phyloP scores from a whole-genome alignment of 345 rosid genomes.

The Isatis tinctoria region DNA sequence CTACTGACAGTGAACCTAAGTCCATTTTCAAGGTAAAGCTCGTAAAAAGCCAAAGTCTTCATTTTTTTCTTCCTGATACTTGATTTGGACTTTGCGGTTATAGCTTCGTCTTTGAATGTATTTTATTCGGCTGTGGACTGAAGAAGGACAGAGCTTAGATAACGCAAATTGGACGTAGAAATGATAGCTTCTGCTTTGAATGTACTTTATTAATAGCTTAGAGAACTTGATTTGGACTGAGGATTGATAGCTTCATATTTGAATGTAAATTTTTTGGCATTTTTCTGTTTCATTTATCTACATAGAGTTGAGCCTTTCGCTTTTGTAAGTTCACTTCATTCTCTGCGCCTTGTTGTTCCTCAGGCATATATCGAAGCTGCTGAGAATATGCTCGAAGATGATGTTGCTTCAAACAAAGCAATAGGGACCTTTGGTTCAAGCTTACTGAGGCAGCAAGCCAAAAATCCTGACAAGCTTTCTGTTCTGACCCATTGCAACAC shows the following conservation, averaged over 20 bases:
- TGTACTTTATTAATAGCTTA: background rate
- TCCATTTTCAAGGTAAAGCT: slow-evolving; percentile 53
- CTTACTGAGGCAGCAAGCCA: slow-evolving; percentile 45
- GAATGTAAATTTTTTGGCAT: background rate
- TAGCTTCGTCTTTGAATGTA: too few species aligned
- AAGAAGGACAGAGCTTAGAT: background rate
- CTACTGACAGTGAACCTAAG: slow-evolving; percentile 35
- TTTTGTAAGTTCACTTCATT: slow-evolving; percentile 7
- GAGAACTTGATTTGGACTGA: background rate
- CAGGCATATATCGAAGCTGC: slow-evolving; percentile 79
- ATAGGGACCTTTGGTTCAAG: slow-evolving; percentile 74
- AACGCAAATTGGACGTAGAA: background rate
- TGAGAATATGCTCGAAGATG: slow-evolving; percentile 80
- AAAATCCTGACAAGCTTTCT: slow-evolving; percentile 44
- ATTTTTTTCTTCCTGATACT: background rate
- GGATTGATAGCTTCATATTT: background rate
- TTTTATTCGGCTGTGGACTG: background rate
- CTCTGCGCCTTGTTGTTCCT: slow-evolving; percentile 1
- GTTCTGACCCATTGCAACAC: slow-evolving; percentile 97
- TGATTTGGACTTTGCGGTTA: background rate
- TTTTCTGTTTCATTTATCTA: background rate
- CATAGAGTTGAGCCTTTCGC: background rate
- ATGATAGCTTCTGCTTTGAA: background rate
- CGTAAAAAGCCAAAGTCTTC: too few species aligned
- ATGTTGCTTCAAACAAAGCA: slow-evolving; percentile 87